A percentile compares a stretch with the other conserved stretches of the same genome.
Conservation (phyloP, 2,329 filamentous ascomycete genomes). For the Geosmithia putterillii region DNA sequence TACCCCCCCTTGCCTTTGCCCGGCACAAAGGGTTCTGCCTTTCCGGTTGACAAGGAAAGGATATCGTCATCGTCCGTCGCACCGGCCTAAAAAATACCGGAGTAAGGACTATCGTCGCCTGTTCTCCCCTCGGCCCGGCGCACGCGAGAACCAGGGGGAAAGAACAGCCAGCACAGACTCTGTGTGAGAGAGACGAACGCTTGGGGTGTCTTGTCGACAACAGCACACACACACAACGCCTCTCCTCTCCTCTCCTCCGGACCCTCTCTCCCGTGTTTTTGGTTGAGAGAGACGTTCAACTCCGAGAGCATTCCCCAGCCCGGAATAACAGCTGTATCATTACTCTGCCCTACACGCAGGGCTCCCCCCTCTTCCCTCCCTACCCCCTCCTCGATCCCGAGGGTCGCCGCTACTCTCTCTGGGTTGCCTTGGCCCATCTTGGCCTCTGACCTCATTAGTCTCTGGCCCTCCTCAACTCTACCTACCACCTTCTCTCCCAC, state of each 20-base stretch:
- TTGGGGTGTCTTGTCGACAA: not conserved
- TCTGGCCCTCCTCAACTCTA: slow-evolving; percentile 4
- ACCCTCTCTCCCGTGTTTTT: too few species aligned
- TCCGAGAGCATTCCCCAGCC: not conserved
- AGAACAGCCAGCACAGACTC: not conserved
- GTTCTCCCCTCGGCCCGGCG: not conserved
- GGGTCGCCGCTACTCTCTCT: not conserved
- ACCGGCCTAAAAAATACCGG: not conserved
- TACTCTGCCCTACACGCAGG: not conserved
- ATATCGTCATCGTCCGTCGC: not conserved
- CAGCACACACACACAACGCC: not conserved
- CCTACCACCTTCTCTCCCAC: slow-evolving; percentile 5
- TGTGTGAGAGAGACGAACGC: not conserved
- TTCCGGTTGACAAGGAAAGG: not conserved
- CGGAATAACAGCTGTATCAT: not conserved
- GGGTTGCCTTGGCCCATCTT: not conserved
- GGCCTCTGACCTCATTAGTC: slow-evolving; percentile 6
- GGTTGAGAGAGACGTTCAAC: too few species aligned
- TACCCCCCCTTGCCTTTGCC: not conserved
- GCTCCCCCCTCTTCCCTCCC: not conserved
- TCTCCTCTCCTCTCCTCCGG: not conserved
- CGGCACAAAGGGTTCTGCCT: not conserved
- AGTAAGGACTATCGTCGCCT: too few species aligned
- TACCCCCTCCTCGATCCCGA: not conserved
- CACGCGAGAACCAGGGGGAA: not conserved